phyloP scores from a whole-genome alignment of 441 rosid genomes.

The Heliophila coronopifolia region DNA sequence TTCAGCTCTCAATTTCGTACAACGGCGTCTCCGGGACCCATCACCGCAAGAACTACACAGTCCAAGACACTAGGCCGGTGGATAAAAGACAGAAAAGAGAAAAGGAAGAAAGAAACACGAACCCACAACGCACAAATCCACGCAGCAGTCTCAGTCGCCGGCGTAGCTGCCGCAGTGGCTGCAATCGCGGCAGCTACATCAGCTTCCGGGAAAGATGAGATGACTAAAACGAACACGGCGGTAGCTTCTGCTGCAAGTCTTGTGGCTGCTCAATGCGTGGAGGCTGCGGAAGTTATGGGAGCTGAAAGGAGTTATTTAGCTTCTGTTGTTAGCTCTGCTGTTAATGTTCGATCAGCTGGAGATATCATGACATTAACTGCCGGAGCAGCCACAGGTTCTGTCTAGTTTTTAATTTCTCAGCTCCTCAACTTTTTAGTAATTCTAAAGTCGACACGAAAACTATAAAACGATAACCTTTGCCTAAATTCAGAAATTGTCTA shows the following conservation, averaged over 20 bases:
- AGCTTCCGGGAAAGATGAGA: conserved; percentile 59
- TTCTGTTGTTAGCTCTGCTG: conserved; percentile 52
- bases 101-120: conserved; percentile 74
- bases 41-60: conserved; percentile 36
- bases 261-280: conserved; percentile 90
- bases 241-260: conserved; percentile 85
- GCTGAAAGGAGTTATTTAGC: conserved; percentile 79
- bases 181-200: conserved; percentile 73
- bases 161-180: conserved; percentile 80
- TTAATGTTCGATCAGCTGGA: conserved; percentile 44
- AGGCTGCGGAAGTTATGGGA: conserved; percentile 82
- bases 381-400: conserved; percentile 78
- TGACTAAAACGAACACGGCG: conserved; percentile 74
- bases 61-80: conserved; percentile 85
- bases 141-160: conserved; percentile 75
- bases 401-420: neutral
- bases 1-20: conserved; percentile 36
- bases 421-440: neutral
- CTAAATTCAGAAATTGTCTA: no score
- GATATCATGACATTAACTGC: conserved; percentile 88
- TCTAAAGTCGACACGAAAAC: neutral
- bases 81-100: conserved; percentile 82
- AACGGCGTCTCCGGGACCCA: conserved; percentile 26
- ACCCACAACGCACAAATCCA: conserved; percentile 92
- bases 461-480: neutral